These are phyloP conservation scores for Brettanomyces sp. DNA, from an alignment of 805 yeast species.

Conservation along the genomic window DNA sequence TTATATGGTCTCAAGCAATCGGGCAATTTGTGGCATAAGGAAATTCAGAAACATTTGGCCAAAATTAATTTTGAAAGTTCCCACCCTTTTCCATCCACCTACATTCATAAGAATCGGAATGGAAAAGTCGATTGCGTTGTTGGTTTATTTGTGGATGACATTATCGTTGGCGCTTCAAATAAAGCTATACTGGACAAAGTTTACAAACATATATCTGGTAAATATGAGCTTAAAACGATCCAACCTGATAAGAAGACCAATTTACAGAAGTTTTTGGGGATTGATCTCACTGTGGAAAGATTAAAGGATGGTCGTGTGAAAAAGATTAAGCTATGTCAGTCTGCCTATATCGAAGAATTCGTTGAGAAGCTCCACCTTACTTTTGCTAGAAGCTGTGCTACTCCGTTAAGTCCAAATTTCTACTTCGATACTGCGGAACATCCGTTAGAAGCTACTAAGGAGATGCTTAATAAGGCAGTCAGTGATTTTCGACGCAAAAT, in stretches of 20 bases:
- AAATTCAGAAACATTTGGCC: no score
- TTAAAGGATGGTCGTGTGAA: neutral
- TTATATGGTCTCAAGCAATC: slow-evolving; percentile 5
- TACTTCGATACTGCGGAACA: no score
- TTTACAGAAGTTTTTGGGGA: neutral
- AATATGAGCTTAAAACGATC: neutral
- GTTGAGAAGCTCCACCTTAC: no score
- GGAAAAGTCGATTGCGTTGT: neutral
- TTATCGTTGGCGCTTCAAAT: neutral
- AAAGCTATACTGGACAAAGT: neutral
- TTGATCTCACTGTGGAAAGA: neutral
- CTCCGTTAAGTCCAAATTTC: no score
- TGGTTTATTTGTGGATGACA: no score
- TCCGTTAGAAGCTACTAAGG: no score
- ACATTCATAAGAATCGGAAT: neutral
- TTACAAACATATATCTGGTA: no score
- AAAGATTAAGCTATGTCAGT: neutral
- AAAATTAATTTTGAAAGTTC: no score
- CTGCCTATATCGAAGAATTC: neutral
- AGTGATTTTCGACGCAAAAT: no score
- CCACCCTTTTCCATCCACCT: neutral
- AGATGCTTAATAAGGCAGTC: no score
- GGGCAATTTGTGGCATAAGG: slow-evolving; percentile 1
- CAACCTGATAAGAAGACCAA: neutral
- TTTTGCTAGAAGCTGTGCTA: no score